phyloP scores from a whole-genome alignment of 768 basidiomycete species.

The Astraeus odoratus region DNA sequence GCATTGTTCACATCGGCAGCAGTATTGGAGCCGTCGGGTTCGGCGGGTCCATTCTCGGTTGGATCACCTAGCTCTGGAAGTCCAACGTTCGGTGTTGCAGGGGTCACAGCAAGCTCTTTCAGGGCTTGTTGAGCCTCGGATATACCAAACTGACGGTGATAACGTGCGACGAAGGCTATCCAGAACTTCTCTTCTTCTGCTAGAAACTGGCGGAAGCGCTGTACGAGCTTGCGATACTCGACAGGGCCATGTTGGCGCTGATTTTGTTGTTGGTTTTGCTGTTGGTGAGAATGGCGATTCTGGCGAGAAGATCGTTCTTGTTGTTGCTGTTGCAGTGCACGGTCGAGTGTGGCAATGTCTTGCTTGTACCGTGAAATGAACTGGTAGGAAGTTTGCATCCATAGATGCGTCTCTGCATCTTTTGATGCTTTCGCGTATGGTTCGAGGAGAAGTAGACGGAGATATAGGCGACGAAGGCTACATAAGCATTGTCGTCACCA shows the following conservation, averaged over 20 bases:
- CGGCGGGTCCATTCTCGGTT: not conserved
- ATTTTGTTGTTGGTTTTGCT: slow-evolving; percentile 14
- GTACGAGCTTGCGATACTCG: slow-evolving; percentile 79
- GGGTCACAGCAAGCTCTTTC: slow-evolving; percentile 46
- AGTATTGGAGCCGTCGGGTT: not conserved
- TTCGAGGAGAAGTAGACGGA: slow-evolving; percentile 60
- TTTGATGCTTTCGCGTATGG: slow-evolving; percentile 68
- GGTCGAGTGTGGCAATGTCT: slow-evolving; percentile 62
- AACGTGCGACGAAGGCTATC: slow-evolving; percentile 67
- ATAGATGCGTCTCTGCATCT: slow-evolving; percentile 77
- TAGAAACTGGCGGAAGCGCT: slow-evolving; percentile 86
- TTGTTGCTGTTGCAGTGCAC: slow-evolving; percentile 32
- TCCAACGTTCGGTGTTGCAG: slow-evolving; percentile 32
- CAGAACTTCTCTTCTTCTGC: slow-evolving; percentile 90
- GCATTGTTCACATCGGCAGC: slow-evolving; percentile 15
- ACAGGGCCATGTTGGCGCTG: slow-evolving; percentile 44
- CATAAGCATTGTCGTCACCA: slow-evolving; percentile 4
- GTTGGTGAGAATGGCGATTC: slow-evolving; percentile 13
- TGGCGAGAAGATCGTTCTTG: slow-evolving; percentile 16
- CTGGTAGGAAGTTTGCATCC: slow-evolving; percentile 89
- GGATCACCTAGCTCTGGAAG: slow-evolving; percentile 18
- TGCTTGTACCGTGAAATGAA: slow-evolving; percentile 82
- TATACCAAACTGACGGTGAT: slow-evolving; percentile 68
- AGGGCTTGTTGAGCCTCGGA: slow-evolving; percentile 56
- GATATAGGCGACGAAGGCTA: slow-evolving; percentile 66